phyloP scores from a whole-genome alignment of 768 basidiomycete genomes.

The Rhodocollybia butyracea region DNA sequence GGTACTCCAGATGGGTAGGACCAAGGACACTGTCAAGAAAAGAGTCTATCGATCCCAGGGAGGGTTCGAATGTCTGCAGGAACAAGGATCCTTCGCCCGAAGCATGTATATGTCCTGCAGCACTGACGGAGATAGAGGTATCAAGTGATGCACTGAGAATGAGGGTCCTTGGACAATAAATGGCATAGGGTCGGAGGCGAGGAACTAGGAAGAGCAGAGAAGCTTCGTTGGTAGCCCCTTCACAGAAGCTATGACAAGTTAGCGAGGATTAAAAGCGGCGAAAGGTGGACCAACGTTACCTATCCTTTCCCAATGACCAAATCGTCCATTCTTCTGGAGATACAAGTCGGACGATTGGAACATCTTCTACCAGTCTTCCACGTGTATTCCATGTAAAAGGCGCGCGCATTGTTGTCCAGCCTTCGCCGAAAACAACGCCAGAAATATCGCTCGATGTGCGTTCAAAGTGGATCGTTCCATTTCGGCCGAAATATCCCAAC shows the following conservation, averaged over 20 bases:
- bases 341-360: conserved; percentile 19
- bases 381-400: conserved; percentile 6
- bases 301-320: conserved; percentile 17
- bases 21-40: conserved; percentile 15
- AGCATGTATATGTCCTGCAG: conserved; percentile 20
- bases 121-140: conserved; percentile 21
- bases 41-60: conserved; percentile 8
- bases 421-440: conserved; percentile 18
- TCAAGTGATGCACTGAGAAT: conserved; percentile 27
- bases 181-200: conserved; percentile 11
- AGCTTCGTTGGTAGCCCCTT: conserved; percentile 18
- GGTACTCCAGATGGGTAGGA: conserved; percentile 5
- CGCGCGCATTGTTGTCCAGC: conserved; percentile 18
- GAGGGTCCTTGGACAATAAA: conserved; percentile 23
- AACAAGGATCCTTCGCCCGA: conserved; percentile 27
- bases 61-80: conserved; percentile 20
- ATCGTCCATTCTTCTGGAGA: conserved; percentile 20
- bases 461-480: conserved; percentile 39
- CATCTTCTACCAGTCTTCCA: conserved; percentile 1
- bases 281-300: conserved; percentile 16
- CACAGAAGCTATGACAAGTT: conserved; percentile 9
- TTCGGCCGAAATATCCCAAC: conserved; percentile 42
- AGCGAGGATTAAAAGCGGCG: background rate
- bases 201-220: conserved; percentile 31
- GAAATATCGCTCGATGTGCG: conserved; percentile 9